Conservation (phyloP, 116 monocot species). For the Phalaenopsis hybrid region DNA sequence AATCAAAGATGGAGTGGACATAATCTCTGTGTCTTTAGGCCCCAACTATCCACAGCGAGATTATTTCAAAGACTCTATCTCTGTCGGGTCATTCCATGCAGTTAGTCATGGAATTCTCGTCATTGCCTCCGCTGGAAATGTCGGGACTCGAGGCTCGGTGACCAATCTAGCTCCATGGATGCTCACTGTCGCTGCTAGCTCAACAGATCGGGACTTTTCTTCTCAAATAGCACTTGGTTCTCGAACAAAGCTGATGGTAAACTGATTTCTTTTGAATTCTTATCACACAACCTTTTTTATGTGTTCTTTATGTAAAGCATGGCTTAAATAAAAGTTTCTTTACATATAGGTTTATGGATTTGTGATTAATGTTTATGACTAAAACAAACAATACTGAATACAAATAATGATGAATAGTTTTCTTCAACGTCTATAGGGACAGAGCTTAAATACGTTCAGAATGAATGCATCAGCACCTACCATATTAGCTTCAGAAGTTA, state of each 20-base stretch:
- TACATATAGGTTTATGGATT: no score
- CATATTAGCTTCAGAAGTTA: constrained; percentile 59
- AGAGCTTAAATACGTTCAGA: constrained; percentile 44
- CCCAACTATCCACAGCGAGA: constrained; percentile 54
- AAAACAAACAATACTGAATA: no score
- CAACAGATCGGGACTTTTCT: constrained; percentile 66
- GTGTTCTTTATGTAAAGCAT: no score
- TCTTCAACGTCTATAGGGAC: constrained; percentile 35
- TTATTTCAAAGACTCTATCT: constrained; percentile 66
- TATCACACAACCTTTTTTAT: no score
- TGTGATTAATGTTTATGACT: no score
- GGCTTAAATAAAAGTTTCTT: no score
- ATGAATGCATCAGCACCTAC: constrained; percentile 51
- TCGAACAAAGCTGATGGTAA: constrained; percentile 24
- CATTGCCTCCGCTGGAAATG: constrained; percentile 71
- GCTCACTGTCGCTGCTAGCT: constrained; percentile 68
- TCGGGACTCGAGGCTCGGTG: constrained; percentile 42
- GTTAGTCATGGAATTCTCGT: constrained; percentile 59
- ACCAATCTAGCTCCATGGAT: constrained; percentile 88
- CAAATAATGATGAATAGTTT: no score
- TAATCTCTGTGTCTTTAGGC: constrained; percentile 66
- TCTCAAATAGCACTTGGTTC: constrained; percentile 54
- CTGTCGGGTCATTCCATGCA: constrained; percentile 82
- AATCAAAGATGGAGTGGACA: constrained; percentile 67
- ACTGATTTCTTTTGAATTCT: no score